A percentile compares a stretch with the other conserved stretches of the same genome.
phyloP scores from a whole-genome alignment of 2,329 filamentous ascomycete genomes.

The Teratosphaeria destructans region DNA sequence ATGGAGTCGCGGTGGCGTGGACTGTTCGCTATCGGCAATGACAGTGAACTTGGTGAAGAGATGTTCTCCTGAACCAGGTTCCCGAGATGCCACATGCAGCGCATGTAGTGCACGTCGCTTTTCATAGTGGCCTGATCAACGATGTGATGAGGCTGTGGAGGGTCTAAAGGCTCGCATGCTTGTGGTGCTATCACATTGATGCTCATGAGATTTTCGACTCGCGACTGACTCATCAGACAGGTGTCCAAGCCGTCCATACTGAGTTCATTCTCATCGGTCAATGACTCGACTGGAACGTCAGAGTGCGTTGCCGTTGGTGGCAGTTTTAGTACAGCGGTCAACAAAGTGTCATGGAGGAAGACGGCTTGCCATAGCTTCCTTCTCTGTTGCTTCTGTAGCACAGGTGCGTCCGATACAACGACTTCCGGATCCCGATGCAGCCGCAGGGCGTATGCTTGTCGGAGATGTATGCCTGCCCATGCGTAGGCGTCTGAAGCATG shows the following conservation, averaged over 20 bases:
- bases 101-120: conserved; percentile 46
- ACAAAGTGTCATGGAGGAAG: conserved; percentile 68
- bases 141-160: conserved; percentile 24
- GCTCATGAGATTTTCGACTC: conserved; percentile 42
- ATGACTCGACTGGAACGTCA: conserved; percentile 65
- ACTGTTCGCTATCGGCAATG: conserved; percentile 60
- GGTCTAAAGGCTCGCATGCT: conserved; percentile 21
- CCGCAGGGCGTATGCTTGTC: conserved; percentile 73
- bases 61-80: conserved; percentile 69
- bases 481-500: conserved; percentile 75
- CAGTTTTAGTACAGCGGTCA: conserved; percentile 66
- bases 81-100: conserved; percentile 68
- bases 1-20: conserved; percentile 59
- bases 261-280: conserved; percentile 53
- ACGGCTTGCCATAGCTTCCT: conserved; percentile 77
- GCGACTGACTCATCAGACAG: conserved; percentile 36
- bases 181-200: conserved; percentile 39
- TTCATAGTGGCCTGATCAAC: conserved; percentile 22
- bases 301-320: conserved; percentile 71
- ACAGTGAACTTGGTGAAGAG: conserved; percentile 63
- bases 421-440: conserved; percentile 70
- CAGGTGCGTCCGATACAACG: conserved; percentile 52
- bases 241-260: conserved; percentile 46
- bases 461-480: conserved; percentile 65
- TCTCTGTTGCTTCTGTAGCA: conserved; percentile 67